These are phyloP conservation scores for Thelonectria blattea DNA, from an alignment of 2,329 filamentous ascomycete species.

Conservation along the genomic window DNA sequence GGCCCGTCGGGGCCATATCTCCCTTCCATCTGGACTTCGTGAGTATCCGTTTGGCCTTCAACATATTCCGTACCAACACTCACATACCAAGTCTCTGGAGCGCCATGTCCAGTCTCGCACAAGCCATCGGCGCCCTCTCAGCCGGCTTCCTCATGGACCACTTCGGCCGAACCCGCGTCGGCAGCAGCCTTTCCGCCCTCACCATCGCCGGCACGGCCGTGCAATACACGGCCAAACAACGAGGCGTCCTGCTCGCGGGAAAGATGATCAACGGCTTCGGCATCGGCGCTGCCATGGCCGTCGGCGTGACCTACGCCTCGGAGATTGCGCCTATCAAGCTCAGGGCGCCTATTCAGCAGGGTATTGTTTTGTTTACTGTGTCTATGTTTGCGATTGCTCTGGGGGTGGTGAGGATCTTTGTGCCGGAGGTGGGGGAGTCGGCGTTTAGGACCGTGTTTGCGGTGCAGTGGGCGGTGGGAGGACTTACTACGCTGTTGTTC, in stretches of 20 bases:
- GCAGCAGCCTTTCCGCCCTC: conserved; percentile 8
- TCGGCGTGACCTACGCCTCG: conserved; percentile 17
- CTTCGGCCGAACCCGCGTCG: conserved; percentile 12
- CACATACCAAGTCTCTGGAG: conserved; percentile 12
- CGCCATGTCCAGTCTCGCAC: conserved; percentile 13
- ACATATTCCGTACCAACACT: not conserved
- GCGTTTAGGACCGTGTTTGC: conserved; percentile 15
- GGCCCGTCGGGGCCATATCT: conserved; percentile 7
- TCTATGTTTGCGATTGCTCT: conserved; percentile 15
- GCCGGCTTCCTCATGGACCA: conserved; percentile 18
- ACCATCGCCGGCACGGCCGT: conserved; percentile 14
- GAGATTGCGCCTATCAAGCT: conserved; percentile 16
- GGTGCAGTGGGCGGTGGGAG: conserved; percentile 15
- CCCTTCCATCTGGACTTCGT: conserved; percentile 19
- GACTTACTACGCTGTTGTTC: conserved; percentile 7
- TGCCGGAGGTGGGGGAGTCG: conserved; percentile 2
- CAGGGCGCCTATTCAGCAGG: conserved; percentile 14
- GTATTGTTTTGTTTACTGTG: conserved; percentile 13
- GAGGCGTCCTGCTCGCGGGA: conserved; percentile 13
- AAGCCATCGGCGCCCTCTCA: conserved; percentile 14
- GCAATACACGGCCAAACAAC: conserved; percentile 2
- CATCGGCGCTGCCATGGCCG: conserved; percentile 14
- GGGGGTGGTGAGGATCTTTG: conserved; percentile 10
- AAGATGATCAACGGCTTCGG: conserved; percentile 21
- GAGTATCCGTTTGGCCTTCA: not conserved